Conservation (phyloP, 192 early-diverging fungal species). For the Diversispora epigaea region DNA sequence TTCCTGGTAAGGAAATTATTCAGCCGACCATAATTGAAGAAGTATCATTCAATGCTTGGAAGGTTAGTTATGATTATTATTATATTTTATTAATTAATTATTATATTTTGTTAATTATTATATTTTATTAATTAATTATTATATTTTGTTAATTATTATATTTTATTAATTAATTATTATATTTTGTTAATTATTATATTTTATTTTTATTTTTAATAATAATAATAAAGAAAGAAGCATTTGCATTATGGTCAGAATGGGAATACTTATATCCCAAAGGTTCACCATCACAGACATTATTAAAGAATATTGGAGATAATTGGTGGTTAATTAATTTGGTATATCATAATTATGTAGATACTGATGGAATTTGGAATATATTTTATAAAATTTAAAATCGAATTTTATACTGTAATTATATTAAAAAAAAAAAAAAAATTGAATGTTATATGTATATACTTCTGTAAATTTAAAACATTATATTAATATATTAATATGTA, state of each 20-base stretch:
- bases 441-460: too few species aligned
- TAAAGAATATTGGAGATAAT: slow-evolving; percentile 63
- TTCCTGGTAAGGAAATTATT: slow-evolving; percentile 94
- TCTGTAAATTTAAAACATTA: too few species aligned
- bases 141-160: too few species aligned
- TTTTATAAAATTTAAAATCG: slow-evolving; percentile 39
- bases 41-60: slow-evolving; percentile 91
- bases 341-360: slow-evolving; percentile 85
- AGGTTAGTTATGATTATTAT: slow-evolving; percentile 39
- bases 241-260: slow-evolving; percentile 92
- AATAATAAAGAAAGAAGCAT: slow-evolving; percentile 75
- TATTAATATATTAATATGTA: too few species aligned
- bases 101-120: background rate
- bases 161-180: background rate
- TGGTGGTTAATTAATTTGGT: slow-evolving; percentile 95
- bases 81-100: background rate
- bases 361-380: slow-evolving; percentile 68
- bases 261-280: slow-evolving; percentile 62
- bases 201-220: background rate
- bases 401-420: background rate
- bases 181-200: background rate
- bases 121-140: background rate
- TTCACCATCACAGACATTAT: slow-evolving; percentile 52
- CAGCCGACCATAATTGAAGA: slow-evolving; percentile 95
- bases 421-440: too few species aligned